Evolutionary conservation across 2,329 filamentous ascomycete species (phyloP), one percentile per base, ranked within the genome.

Genomic region (Beauveria pseudobassiana): DNA sequence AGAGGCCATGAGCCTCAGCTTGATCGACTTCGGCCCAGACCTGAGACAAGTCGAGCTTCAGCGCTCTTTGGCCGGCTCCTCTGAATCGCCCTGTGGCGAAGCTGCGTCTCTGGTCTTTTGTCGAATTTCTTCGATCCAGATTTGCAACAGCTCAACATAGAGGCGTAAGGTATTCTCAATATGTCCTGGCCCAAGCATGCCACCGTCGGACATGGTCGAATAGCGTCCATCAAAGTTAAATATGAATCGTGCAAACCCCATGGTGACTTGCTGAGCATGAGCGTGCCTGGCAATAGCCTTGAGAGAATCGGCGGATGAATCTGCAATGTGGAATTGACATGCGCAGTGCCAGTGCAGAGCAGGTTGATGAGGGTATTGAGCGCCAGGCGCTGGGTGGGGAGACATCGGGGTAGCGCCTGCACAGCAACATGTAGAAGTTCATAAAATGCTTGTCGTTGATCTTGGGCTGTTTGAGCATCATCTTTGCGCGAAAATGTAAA

Each of bases 181-280:
- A 70, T 99, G 95, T 5, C 88, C 90, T 40, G 91, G 87, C 0
- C 93, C 95, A 26, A 99, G 85, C 87, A 99, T 95, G 2, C 95
- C 95, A 38, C 96, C 95, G 70, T 99, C 95, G 10, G 93, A 96
- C 87, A 98, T 97, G 38, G 95, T 98, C 1, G 93, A 91, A 73
- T 99, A 99, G 26, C 93, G 87, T 67, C 96, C 93, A 73, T 99
- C 96, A 72, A 98, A 99, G 67, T 95, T 96, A 78, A 99, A 99
- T 59, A 99, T 99, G 75, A 98, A 99, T 28, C 93, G 84, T 43
- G 95, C 91, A 75, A 99, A 99, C 0, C 95, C 93, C 75, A 96
- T 96, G 0, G 93, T 96, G 3, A 99, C 95, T 73, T 95, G 90
- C 67, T 99, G 92, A 0, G 95, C 93, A 74, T 96, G 90, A 8